Evolutionary conservation across 2,329 filamentous ascomycete genomes (phyloP), one percentile per base, ranked within the genome.

Genomic region (Pleoardoris graminearum): DNA sequence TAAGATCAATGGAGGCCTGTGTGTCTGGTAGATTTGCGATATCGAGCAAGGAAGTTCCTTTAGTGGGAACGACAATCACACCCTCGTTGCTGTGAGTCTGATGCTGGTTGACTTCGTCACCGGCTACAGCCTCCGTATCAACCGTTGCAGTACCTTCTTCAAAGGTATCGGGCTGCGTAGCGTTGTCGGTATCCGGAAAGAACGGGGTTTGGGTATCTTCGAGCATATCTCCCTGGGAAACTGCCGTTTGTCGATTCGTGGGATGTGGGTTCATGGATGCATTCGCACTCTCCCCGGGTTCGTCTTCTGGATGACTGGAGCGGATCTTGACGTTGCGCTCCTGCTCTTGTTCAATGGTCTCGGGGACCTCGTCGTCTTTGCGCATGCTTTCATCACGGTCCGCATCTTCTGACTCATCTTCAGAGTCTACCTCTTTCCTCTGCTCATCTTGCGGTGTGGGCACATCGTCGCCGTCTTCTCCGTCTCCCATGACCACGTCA

Each of bases 1-100:
- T 55, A 7, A 75, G 53, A 30, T 59, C 66, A 16, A 57, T 53
- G 7, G 68, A 70, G 10, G 56, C 60, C 38, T 71, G 68, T 17
- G 69, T 72, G 3, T 66, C 62, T n/a, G 68, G 68, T 19, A 69
- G 57, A 30, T 71, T 70, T 7, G 68, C 66, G 23, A 75, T 73
- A 14, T 75, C 73, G 7, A 65, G 58, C 8, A 75, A 50, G n/a
- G 65, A 69, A n/a, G 65, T 68, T 29, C 62, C 27, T 11, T 35
- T 41, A 45, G 39, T 48, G 2, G 25, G 23, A 17, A 33, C 44
- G 17, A 41, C 38, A 22, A 38, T 51, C n/a, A n/a, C n/a, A n/a
- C n/a, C n/a, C n/a, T n/a, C n/a, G n/a, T n/a, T n/a, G n/a, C n/a
- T n/a, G n/a, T n/a, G n/a, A n/a, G n/a, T n/a, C n/a, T n/a, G 69